Evolutionary conservation across 2,329 filamentous ascomycete genomes (phyloP).

Genomic region (Talaromyces funiculosus): DNA sequence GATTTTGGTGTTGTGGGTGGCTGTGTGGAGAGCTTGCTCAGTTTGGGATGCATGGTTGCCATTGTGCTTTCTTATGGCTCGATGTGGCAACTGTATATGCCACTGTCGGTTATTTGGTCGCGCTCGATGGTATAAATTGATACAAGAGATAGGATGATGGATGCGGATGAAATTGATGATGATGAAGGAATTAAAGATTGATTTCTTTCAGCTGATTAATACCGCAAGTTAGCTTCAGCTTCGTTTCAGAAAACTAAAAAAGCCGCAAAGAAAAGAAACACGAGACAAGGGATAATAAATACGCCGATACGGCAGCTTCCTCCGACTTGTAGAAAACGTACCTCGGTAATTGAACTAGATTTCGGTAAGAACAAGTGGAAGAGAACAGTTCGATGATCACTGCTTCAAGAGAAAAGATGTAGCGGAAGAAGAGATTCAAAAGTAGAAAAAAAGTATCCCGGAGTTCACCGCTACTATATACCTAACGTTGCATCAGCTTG

Average conservation of each 20-base stretch:
- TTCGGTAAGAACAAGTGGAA: not conserved
- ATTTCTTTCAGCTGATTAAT: not conserved
- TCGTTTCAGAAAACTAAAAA: not conserved
- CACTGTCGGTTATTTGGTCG: not conserved
- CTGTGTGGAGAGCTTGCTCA: not conserved
- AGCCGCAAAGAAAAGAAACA: not conserved
- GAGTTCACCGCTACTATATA: conserved; percentile 1
- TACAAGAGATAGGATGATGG: not conserved
- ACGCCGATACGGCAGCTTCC: not conserved
- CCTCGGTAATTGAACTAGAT: not conserved
- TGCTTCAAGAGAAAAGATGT: not conserved
- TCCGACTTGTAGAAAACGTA: not conserved
- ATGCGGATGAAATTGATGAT: not conserved
- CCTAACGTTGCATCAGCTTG: not conserved
- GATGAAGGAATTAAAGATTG: not conserved
- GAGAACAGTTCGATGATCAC: too few relatives aligned
- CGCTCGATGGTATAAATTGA: not conserved
- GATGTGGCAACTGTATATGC: too few relatives aligned
- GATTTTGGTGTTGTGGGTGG: not conserved
- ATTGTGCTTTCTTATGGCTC: too few relatives aligned
- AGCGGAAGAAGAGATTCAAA: too few relatives aligned
- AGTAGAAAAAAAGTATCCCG: not conserved
- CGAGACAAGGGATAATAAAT: not conserved
- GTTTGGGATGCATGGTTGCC: conserved; percentile 4
- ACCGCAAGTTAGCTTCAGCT: not conserved